A percentile compares a stretch with the other conserved stretches of the same genome.
Evolutionary conservation across 352 stramenopile species (phyloP).

Genomic region (Thalassiosira mediterranea): DNA sequence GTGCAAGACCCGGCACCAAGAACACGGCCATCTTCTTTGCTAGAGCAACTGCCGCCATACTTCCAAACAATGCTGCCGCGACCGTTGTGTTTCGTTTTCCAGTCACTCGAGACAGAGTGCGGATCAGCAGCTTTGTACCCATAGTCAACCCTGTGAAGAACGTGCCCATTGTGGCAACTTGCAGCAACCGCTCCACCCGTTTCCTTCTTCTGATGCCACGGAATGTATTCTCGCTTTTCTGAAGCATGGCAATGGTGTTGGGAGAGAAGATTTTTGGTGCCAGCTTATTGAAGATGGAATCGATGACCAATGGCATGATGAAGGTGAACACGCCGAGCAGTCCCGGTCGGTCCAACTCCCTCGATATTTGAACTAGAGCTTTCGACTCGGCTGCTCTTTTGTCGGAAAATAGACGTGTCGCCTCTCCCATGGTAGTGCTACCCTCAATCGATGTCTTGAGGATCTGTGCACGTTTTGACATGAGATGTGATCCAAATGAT

Average conservation of each 20-base stretch:
- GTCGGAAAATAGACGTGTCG: conserved; percentile 70
- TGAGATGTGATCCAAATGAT: no score
- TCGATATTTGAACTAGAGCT: conserved; percentile 81
- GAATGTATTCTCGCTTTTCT: conserved; percentile 82
- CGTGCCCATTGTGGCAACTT: conserved; percentile 61
- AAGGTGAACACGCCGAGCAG: conserved; percentile 79
- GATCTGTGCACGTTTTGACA: conserved; percentile 29
- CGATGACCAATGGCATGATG: conserved; percentile 85
- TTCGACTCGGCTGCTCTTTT: conserved; percentile 74
- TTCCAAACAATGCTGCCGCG: conserved; percentile 16
- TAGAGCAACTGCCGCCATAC: conserved; percentile 24
- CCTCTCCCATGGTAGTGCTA: conserved; percentile 45
- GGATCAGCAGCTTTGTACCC: conserved; percentile 23
- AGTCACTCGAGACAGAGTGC: conserved; percentile 39
- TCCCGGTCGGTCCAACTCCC: conserved; percentile 77
- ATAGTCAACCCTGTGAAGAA: conserved; percentile 21
- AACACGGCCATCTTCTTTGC: conserved; percentile 48
- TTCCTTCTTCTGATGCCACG: conserved; percentile 69
- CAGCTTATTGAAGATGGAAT: conserved; percentile 84
- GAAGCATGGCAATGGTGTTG: conserved; percentile 86
- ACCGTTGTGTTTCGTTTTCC: conserved; percentile 40
- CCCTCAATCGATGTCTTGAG: conserved; percentile 63
- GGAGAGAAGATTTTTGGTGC: conserved; percentile 80
- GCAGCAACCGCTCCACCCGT: conserved; percentile 75
- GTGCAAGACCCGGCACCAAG: conserved; percentile 58